These are phyloP conservation scores for Dalbergia cochinchinensis DNA, from an alignment of 306 rosid genomes.

Conservation along the genomic window DNA sequence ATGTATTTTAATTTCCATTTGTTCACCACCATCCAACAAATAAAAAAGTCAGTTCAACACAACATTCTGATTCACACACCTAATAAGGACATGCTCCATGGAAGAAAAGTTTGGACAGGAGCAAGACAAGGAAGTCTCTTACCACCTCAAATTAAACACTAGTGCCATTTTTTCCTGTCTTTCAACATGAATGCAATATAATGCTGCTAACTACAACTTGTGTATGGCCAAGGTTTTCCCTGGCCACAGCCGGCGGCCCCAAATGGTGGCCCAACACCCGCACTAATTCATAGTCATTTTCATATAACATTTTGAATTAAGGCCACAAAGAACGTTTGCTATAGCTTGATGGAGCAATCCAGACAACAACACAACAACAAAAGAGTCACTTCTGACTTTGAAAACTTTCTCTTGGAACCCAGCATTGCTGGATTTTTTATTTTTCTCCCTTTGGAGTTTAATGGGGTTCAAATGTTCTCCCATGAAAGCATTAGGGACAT, in stretches of 20 bases:
- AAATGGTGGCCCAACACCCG: constrained; percentile 33
- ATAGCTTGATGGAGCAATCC: constrained; percentile 5
- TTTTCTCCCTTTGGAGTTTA: background rate
- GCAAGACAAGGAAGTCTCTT: constrained; percentile 41
- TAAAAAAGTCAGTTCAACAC: constrained; percentile 33
- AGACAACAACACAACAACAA: constrained; percentile 50
- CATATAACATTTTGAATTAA: background rate
- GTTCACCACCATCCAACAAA: background rate
- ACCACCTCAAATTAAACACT: background rate
- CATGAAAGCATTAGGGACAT: constrained; percentile 45
- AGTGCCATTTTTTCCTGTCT: constrained; percentile 29
- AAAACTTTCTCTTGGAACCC: constrained; percentile 21
- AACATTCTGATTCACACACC: constrained; percentile 23
- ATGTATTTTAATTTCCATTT: too few relatives aligned
- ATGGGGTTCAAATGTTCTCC: constrained; percentile 43
- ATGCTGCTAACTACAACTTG: constrained; percentile 9
- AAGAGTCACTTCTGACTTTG: background rate
- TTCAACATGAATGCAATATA: background rate
- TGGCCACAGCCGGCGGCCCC: constrained; percentile 33
- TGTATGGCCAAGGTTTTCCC: constrained; percentile 26
- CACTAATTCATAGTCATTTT: constrained; percentile 40
- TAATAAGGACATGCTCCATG: constrained; percentile 10
- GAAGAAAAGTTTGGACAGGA: constrained; percentile 34
- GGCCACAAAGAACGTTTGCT: constrained; percentile 15
- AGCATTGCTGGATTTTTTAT: background rate